Evolutionary conservation across 2,329 filamentous ascomycete genomes (phyloP), one percentile per base, ranked within the genome.

Genomic region (Arthroderma sp.): DNA sequence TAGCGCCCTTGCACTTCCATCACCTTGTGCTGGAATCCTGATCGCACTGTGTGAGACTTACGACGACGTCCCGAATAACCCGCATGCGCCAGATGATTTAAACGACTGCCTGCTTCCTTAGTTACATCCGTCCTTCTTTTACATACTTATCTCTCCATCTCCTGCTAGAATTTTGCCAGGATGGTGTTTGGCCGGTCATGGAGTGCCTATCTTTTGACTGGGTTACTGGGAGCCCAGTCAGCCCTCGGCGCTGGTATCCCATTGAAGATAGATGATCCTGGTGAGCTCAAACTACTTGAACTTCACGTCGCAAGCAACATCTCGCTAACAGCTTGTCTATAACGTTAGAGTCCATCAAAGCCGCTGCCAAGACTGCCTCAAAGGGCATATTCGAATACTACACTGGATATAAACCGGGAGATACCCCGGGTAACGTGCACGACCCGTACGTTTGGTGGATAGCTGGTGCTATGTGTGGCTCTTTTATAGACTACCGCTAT

Each of bases 401-500:
- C 47, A 54, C 53, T 5, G 60, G 60, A 33, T 57, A 62, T 42
- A 47, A 57, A 28, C 53, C 56, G 2, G 61, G 60, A 22, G 51
- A 60, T 42, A 49, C 54, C 4, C 57, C 59, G 7, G 61, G 60
- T 3, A 55, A 59, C 27, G 47, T 64, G 29, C 60, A 58, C 3
- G 55, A 53, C 29, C 59, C 60, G 4, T 62, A 61, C 50, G 62
- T 59, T 46, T 64, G 61, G 61, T 63, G 61, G 61, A 57, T 61
- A 45, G 61, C 57, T 4, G 60, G 59, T 29, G 61, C 60, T 22
- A 61, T 63, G 53, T 62, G 60, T 40, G 55, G 54, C 49, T 70
- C 80, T 2, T 67, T 89, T 51, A 69, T 89, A 45, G 81, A 89
- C 54, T 89, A 89, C 61, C 89, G 83, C 82, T 82, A 81, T 57